A percentile compares a stretch with the other conserved stretches of the same genome.
These are phyloP conservation scores for Fraxinus baroniana DNA, from an alignment of 305 asterid genomes.

Conservation along the genomic window DNA sequence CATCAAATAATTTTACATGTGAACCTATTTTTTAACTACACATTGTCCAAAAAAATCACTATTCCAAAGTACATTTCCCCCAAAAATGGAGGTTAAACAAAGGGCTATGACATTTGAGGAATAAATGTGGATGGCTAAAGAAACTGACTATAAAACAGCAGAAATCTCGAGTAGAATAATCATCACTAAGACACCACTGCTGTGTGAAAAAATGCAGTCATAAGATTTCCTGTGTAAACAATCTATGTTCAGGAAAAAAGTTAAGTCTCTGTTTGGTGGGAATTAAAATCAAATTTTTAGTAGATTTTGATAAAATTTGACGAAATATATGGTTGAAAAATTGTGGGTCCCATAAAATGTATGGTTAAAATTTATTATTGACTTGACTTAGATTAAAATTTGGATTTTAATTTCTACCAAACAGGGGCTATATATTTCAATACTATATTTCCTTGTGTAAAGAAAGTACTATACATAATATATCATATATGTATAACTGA, in stretches of 20 bases:
- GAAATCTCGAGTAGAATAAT: background rate
- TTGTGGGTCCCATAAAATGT: no score
- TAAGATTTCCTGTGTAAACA: background rate
- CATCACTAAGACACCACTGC: background rate
- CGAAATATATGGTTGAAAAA: no score
- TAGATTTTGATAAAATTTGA: no score
- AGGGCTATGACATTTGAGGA: background rate
- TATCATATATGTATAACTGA: background rate
- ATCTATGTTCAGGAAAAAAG: background rate
- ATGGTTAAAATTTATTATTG: no score
- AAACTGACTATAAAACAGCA: background rate
- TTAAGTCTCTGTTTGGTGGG: background rate
- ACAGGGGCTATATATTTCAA: background rate
- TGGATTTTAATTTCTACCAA: no score
- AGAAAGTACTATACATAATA: background rate
- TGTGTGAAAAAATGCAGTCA: background rate
- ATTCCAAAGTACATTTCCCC: no score
- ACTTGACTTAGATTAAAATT: no score
- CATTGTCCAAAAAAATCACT: no score
- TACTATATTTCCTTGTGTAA: background rate
- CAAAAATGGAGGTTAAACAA: no score
- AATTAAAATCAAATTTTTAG: no score
- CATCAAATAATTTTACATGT: no score
- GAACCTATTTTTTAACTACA: no score
- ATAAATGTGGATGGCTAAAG: background rate